Conservation (phyloP, 2,329 filamentous ascomycete species). For the Xylaria sp. region DNA sequence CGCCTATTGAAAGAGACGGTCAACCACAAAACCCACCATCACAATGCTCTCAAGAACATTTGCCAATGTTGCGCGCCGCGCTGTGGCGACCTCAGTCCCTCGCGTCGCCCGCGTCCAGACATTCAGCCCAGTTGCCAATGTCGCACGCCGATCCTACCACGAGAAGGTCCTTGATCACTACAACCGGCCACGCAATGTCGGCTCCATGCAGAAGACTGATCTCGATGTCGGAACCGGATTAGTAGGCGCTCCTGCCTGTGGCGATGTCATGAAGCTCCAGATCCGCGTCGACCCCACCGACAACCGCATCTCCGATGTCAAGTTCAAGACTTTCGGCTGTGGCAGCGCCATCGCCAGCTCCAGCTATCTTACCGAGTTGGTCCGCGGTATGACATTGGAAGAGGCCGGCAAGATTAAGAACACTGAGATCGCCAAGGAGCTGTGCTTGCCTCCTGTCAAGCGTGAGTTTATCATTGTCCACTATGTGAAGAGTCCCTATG, state of each 20-base stretch:
- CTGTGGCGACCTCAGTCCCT: constrained; percentile 38
- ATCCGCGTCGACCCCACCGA: constrained; percentile 72
- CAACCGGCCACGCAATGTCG: constrained; percentile 71
- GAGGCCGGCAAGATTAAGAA: constrained; percentile 91
- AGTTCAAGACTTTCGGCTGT: constrained; percentile 81
- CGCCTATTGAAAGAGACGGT: background rate
- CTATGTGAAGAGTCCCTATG: constrained; percentile 17
- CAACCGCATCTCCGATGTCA: constrained; percentile 72
- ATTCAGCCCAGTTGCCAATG: constrained; percentile 37
- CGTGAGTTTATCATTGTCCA: constrained; percentile 42
- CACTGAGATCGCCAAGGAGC: constrained; percentile 95
- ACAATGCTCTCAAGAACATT: constrained; percentile 46
- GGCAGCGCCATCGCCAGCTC: constrained; percentile 88
- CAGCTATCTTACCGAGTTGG: constrained; percentile 89
- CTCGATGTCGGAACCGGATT: constrained; percentile 69
- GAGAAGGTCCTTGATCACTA: constrained; percentile 74
- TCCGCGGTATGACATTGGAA: constrained; percentile 92
- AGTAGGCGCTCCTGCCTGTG: constrained; percentile 81
- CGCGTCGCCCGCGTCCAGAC: constrained; percentile 39
- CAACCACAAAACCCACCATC: constrained; percentile 6
- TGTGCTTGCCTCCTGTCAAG: constrained; percentile 74
- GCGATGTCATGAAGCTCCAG: constrained; percentile 91
- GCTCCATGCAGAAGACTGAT: constrained; percentile 67
- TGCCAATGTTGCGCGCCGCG: constrained; percentile 37
- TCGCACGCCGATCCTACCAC: constrained; percentile 45